Evolutionary conservation across 163 green algal genomes (phyloP).

Genomic region (Coccomyxa subellipsoidea): DNA sequence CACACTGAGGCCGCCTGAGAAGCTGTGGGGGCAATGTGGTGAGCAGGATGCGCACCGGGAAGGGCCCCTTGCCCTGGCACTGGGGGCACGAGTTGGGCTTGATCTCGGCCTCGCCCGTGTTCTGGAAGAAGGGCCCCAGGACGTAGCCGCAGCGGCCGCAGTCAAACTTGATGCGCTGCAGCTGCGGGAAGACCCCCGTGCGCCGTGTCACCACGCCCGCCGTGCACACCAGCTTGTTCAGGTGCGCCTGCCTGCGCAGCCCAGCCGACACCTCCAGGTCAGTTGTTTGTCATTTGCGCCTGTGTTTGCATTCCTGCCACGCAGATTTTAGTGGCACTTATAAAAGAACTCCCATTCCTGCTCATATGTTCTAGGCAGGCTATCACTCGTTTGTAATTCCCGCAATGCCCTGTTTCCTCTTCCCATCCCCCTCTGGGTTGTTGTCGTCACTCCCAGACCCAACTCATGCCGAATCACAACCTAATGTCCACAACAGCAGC

Average conservation of each 20-base stretch:
- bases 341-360: too few relatives aligned
- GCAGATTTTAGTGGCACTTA: too few relatives aligned
- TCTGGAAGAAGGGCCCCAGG: slow-evolving; percentile 88
- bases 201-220: slow-evolving; percentile 92
- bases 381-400: too few relatives aligned
- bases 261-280: background rate
- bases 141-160: slow-evolving; percentile 85
- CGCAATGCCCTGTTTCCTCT: too few relatives aligned
- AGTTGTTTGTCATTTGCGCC: too few relatives aligned
- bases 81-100: slow-evolving; percentile 76
- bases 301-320: too few relatives aligned
- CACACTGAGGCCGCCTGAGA: too few relatives aligned
- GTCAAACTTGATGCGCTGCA: slow-evolving; percentile 85
- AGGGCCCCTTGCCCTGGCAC: slow-evolving; percentile 89
- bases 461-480: too few relatives aligned
- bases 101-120: slow-evolving; percentile 68
- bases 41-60: slow-evolving; percentile 64
- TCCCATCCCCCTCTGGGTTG: too few relatives aligned
- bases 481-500: too few relatives aligned
- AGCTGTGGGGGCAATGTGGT: background rate
- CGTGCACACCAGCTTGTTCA: slow-evolving; percentile 88
- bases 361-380: too few relatives aligned
- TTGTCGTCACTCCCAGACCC: too few relatives aligned
- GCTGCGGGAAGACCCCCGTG: slow-evolving; percentile 96
- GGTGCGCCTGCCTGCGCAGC: slow-evolving; percentile 63